Evolutionary conservation across 495 filamentous ascomycete species (phyloP), one percentile per base, ranked within the genome.

Genomic region (Cudoniella acicularis): DNA sequence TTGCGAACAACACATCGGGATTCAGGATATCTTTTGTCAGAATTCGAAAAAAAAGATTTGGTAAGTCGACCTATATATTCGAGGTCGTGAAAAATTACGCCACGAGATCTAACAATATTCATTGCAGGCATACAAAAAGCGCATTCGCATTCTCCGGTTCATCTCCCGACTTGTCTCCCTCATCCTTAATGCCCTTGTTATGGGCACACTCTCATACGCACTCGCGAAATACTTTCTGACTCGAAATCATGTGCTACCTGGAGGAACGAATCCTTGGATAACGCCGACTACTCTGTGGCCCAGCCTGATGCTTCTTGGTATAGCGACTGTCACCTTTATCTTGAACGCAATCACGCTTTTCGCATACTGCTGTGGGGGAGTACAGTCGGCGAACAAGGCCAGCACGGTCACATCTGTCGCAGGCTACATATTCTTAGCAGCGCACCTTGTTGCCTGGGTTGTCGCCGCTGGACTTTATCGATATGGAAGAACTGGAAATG

Each of bases 131-230:
- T 54, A 54, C 47, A 64, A 64, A 52, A 42, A 30, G 4, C 43
- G 27, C 11, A 64, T 64, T 17, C 57, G 62, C 2, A 55, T 64
- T 20, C 36, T 64, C 0, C 62, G 62, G 4, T 61, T 64, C 49
- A 18, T 64, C 9, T 43, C 53, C 17, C 52, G 62, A 23, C 10
- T 52, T 13, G 10, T 58, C 2, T 57, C 62, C 1, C 21, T 57
- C 6, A 36, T 64, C 22, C 13, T 61, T 20, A 57, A 57, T 26
- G 42, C 18, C 17, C 6, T 26, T 40, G 60, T 64, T 25, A 52
- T 64, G 11, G 62, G 53, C 30, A 54, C 49, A 2, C 21, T 57
- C 10, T 26, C 20, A 9, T 64, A 43, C 57, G n/a, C 62, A 3
- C 49, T 64, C 25, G 22, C 27, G 9, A 53, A 54, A 24, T 64